Conservation (phyloP, 805 yeast genomes). For the Dipodascopsis tothii region DNA sequence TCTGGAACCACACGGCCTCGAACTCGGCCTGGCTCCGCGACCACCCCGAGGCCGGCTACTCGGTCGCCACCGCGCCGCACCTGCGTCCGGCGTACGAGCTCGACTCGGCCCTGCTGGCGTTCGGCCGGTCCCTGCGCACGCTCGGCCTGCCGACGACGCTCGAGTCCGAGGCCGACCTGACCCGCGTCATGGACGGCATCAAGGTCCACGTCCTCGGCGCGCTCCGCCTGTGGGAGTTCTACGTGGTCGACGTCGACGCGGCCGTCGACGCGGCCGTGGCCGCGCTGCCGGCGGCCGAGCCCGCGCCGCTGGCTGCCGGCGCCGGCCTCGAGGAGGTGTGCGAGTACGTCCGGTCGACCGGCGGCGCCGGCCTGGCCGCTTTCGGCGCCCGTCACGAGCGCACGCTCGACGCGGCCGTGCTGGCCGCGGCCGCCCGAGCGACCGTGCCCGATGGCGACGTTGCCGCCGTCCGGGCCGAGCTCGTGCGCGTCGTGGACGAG, state of each 20-base stretch:
- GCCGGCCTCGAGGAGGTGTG: constrained; percentile 19
- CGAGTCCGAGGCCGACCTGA: constrained; percentile 46
- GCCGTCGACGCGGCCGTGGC: constrained; percentile 34
- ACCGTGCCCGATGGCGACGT: constrained; percentile 33
- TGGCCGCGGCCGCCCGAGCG: constrained; percentile 46
- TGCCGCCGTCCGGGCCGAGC: constrained; percentile 34
- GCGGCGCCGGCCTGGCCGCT: constrained; percentile 28
- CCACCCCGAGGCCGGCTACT: constrained; percentile 88
- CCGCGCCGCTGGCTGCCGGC: constrained; percentile 13
- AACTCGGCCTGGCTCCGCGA: constrained; percentile 78
- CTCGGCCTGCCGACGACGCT: constrained; percentile 59
- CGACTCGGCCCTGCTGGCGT: constrained; percentile 60
- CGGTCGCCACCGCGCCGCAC: constrained; percentile 82
- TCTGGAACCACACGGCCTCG: constrained; percentile 89
- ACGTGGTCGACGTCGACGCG: constrained; percentile 54
- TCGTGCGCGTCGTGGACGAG: constrained; percentile 51
- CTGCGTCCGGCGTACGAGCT: constrained; percentile 74
- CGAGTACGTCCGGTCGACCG: constrained; percentile 10
- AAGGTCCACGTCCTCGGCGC: constrained; percentile 58
- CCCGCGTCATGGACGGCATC: constrained; percentile 57
- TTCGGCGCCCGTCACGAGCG: constrained; percentile 53
- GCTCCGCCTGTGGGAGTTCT: constrained; percentile 79
- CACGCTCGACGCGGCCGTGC: constrained; percentile 41
- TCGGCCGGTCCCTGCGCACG: constrained; percentile 49
- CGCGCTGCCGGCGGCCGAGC: constrained; percentile 14